Conservation (phyloP, 805 yeast genomes). For the Sugiyamaella qingdaonensis region DNA sequence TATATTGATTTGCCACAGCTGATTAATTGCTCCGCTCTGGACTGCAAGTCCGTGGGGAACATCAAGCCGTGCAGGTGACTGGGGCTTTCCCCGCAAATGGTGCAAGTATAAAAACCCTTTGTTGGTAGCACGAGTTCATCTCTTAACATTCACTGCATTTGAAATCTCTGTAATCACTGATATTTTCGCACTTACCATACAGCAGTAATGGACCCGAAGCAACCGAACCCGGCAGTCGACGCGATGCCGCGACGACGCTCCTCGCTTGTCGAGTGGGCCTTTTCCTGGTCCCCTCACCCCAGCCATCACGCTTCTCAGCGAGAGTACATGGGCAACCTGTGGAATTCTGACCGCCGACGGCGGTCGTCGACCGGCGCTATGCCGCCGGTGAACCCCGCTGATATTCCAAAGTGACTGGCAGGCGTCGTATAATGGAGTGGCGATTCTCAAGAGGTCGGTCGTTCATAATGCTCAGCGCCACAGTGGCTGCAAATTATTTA, state of each 20-base stretch:
- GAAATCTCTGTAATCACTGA: too few species aligned
- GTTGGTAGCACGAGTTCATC: background rate
- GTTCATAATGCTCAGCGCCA: too few species aligned
- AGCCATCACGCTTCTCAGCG: conserved; percentile 12
- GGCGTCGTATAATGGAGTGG: too few species aligned
- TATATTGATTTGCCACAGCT: background rate
- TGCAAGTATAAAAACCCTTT: background rate
- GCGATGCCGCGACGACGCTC: conserved; percentile 1
- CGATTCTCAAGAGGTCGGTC: too few species aligned
- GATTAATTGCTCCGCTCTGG: background rate
- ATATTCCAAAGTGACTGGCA: too few species aligned
- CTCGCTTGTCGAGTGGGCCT: conserved; percentile 14
- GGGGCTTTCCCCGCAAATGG: background rate
- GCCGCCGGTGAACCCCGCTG: too few species aligned
- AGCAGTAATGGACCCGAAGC: conserved; percentile 3
- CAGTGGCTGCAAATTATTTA: too few species aligned
- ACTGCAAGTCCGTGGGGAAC: background rate
- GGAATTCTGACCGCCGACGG: conserved; percentile 9
- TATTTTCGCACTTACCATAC: background rate
- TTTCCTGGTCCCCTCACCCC: conserved; percentile 4
- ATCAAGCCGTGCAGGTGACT: background rate
- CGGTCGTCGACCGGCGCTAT: conserved; percentile 3
- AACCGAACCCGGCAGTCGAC: background rate
- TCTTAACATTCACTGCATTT: too few species aligned
- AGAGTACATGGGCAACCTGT: conserved; percentile 13